Conservation (phyloP, 1,284 basidiomycete genomes). For the Prillingera fragicola region DNA sequence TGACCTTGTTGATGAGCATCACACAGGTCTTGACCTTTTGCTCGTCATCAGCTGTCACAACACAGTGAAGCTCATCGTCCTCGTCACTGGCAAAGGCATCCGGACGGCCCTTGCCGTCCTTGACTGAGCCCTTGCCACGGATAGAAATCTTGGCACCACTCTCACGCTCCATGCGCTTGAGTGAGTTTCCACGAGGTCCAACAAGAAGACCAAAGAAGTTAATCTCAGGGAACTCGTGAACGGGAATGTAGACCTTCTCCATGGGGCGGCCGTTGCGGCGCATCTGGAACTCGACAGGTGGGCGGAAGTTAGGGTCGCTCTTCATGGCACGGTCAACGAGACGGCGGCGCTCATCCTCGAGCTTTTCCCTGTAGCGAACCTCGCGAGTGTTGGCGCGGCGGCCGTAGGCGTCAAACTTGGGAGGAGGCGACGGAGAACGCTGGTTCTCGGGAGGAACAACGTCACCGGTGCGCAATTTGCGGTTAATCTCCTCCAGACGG, state of each 20-base stretch:
- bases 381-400: conserved; percentile 97
- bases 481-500: conserved; percentile 92
- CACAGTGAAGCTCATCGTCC: conserved; percentile 97
- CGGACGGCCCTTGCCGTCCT: conserved; percentile 92
- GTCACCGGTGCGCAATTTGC: conserved; percentile 87
- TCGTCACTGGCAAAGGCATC: conserved; percentile 92
- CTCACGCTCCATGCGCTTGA: conserved; percentile 99
- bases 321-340: conserved; percentile 95
- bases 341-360: conserved; percentile 91
- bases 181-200: conserved; percentile 94
- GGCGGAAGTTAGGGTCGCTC: conserved; percentile 93
- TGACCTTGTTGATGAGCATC: conserved; percentile 92
- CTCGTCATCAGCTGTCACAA: conserved; percentile 87
- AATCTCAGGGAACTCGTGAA: conserved; percentile 99
- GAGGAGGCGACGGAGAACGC: conserved; percentile 91
- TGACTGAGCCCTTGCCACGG: conserved; percentile 95
- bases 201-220: conserved; percentile 99
- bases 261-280: conserved; percentile 82
- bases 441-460: conserved; percentile 94
- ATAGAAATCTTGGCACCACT: conserved; percentile 98
- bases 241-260: conserved; percentile 98
- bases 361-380: conserved; percentile 93
- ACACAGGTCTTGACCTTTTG: conserved; percentile 89
- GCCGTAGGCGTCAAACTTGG: conserved; percentile 94
- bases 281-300: conserved; percentile 78